Percentiles rank a stretch among this genome's conserved stretches.
Conservation (phyloP, 1,284 basidiomycete genomes). For the Cutaneotrichosporon sp. region DNA sequence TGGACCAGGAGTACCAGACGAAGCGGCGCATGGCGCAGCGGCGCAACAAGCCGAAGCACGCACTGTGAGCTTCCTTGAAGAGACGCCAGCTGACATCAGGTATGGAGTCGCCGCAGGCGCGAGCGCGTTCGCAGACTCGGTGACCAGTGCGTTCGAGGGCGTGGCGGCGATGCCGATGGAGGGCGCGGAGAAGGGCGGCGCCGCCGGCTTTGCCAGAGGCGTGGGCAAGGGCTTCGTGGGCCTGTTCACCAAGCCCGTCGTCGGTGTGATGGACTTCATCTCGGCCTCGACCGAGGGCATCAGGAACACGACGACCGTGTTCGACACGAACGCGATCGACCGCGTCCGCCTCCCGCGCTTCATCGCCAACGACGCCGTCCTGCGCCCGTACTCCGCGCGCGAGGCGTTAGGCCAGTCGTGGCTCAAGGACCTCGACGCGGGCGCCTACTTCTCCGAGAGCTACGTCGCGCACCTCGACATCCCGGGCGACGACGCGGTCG, state of each 20-base stretch:
- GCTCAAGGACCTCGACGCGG: conserved; percentile 77
- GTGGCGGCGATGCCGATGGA: conserved; percentile 96
- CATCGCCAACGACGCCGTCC: conserved; percentile 79
- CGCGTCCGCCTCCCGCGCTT: conserved; percentile 86
- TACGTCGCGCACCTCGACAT: conserved; percentile 92
- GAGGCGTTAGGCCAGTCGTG: conserved; percentile 95
- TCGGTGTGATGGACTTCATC: conserved; percentile 94
- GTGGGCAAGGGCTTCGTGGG: conserved; percentile 96
- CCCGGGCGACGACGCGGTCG: conserved; percentile 77
- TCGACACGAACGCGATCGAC: conserved; percentile 89
- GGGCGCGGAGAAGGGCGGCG: conserved; percentile 92
- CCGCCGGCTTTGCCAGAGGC: conserved; percentile 96
- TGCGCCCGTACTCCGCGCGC: conserved; percentile 81
- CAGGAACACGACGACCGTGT: conserved; percentile 97
- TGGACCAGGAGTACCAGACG: conserved; percentile 94
- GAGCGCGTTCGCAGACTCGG: conserved; percentile 88
- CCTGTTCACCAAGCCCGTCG: conserved; percentile 91
- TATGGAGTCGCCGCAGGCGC: conserved; percentile 94
- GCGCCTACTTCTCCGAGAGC: conserved; percentile 75
- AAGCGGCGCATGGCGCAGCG: conserved; percentile 83
- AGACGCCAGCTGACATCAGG: conserved; percentile 56
- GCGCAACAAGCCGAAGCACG: conserved; percentile 93
- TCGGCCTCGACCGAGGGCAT: conserved; percentile 98
- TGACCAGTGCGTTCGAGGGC: conserved; percentile 95
- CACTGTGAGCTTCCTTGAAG: conserved; percentile 64